These are phyloP conservation scores for Alternaria consortialis DNA, from an alignment of 2,329 filamentous ascomycete species.

Conservation along the genomic window DNA sequence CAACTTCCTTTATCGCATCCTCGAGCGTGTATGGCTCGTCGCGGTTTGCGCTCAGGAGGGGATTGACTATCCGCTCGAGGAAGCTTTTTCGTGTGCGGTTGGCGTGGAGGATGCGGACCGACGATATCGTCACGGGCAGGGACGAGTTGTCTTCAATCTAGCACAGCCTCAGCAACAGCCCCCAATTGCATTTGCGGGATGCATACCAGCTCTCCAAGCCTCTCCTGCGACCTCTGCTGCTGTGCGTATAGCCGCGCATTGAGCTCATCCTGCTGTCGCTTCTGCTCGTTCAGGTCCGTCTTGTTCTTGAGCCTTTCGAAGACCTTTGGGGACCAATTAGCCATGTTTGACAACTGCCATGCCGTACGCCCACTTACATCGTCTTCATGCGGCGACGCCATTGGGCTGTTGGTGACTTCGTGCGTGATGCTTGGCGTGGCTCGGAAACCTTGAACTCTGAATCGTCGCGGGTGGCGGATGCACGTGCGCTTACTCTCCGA, in stretches of 20 bases:
- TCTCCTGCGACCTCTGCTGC: conserved; percentile 69
- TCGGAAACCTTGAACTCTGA: conserved; percentile 26
- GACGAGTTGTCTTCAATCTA: conserved; percentile 84
- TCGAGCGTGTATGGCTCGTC: conserved; percentile 77
- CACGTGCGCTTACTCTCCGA: conserved; percentile 25
- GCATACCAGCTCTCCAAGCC: conserved; percentile 71
- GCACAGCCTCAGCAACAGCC: conserved; percentile 14
- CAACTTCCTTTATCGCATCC: conserved; percentile 76
- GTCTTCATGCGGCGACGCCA: conserved; percentile 56
- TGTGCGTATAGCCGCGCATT: conserved; percentile 67
- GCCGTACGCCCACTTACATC: conserved; percentile 50
- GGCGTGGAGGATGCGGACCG: conserved; percentile 83
- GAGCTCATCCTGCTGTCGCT: conserved; percentile 68
- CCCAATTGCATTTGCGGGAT: conserved; percentile 9
- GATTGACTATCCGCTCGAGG: conserved; percentile 80
- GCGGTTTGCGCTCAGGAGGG: conserved; percentile 74
- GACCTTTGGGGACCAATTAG: conserved; percentile 56
- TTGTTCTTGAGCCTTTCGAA: conserved; percentile 68
- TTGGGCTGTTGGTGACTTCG: conserved; percentile 46
- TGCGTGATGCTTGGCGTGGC: conserved; percentile 38
- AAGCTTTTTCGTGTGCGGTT: conserved; percentile 84
- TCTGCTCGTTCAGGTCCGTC: conserved; percentile 66
- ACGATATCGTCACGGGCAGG: conserved; percentile 86
- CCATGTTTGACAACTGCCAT: neutral
- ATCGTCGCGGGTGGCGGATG: conserved; percentile 18